Evolutionary conservation across 495 filamentous ascomycete genomes (phyloP).

Genomic region (Aspergillus homomorphus): DNA sequence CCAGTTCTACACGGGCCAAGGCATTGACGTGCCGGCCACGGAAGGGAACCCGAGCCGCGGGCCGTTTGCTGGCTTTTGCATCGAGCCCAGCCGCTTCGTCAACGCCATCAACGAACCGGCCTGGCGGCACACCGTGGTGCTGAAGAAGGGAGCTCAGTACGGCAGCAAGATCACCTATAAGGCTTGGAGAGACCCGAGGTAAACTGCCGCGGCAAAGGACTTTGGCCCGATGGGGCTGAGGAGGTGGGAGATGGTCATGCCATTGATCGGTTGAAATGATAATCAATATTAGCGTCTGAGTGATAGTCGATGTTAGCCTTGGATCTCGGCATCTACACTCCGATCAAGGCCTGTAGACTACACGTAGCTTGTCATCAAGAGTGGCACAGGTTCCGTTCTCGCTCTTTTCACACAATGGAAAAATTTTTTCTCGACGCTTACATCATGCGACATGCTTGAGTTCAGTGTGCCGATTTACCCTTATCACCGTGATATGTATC

Average conservation of each 20-base stretch:
- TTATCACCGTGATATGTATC: conserved; percentile 15
- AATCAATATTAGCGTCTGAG: not conserved
- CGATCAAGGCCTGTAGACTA: not conserved
- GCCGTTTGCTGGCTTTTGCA: conserved; percentile 73
- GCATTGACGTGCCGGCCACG: conserved; percentile 71
- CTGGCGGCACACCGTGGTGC: conserved; percentile 71
- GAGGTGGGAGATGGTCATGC: not conserved
- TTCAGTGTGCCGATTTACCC: conserved; percentile 10
- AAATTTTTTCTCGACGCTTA: not conserved
- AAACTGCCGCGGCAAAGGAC: not conserved
- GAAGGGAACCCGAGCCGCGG: conserved; percentile 61
- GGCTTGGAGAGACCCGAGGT: conserved; percentile 62
- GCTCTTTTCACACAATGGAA: not conserved
- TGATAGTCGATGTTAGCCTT: not conserved
- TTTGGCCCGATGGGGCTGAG: not conserved
- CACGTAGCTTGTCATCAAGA: not conserved
- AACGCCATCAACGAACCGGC: conserved; percentile 79
- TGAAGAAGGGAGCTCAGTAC: conserved; percentile 77
- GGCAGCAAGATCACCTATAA: conserved; percentile 75
- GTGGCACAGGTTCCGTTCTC: not conserved
- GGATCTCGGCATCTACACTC: conserved; percentile 15
- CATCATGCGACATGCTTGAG: conserved; percentile 5
- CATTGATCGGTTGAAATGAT: not conserved
- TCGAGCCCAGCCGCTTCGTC: conserved; percentile 87
- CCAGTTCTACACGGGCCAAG: conserved; percentile 91